phyloP scores from a whole-genome alignment of 2,329 filamentous ascomycete species.

The Aspergillus neoniger region DNA sequence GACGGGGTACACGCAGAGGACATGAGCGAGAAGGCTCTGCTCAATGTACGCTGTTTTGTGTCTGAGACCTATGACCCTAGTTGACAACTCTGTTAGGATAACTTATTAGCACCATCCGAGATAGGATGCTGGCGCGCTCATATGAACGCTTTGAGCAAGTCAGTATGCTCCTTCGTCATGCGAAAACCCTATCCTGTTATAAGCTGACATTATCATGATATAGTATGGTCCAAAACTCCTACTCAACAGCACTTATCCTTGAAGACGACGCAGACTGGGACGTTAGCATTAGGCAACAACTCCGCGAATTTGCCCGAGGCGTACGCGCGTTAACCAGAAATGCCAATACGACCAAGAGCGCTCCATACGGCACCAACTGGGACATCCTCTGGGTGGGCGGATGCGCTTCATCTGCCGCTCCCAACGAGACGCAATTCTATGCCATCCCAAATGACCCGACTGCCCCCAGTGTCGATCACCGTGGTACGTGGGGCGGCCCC shows the following conservation, averaged over 20 bases:
- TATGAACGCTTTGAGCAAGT: conserved; percentile 40
- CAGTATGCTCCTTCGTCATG: background rate
- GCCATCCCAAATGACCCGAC: conserved; percentile 37
- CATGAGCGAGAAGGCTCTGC: conserved; percentile 48
- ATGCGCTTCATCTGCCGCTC: conserved; percentile 40
- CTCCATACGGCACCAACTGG: conserved; percentile 56
- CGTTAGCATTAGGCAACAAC: conserved; percentile 52
- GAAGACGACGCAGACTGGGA: conserved; percentile 64
- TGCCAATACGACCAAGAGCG: conserved; percentile 28
- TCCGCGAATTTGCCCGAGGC: conserved; percentile 41
- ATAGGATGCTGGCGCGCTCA: conserved; percentile 48
- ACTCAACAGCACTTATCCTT: conserved; percentile 54
- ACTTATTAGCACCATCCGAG: background rate
- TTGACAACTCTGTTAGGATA: background rate
- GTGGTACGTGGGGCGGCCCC: conserved; percentile 24
- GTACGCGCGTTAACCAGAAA: conserved; percentile 34
- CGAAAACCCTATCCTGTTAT: background rate
- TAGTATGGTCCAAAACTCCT: conserved; percentile 48
- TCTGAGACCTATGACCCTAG: background rate
- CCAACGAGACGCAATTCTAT: conserved; percentile 32
- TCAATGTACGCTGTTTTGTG: conserved; percentile 25
- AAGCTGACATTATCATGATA: background rate
- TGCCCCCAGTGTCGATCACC: conserved; percentile 20
- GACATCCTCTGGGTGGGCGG: conserved; percentile 57
- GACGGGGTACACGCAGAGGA: conserved; percentile 46